Base-by-base conservation (phyloP, 2,329 filamentous ascomycete genomes). In the Pyrenophora teres region DNA sequence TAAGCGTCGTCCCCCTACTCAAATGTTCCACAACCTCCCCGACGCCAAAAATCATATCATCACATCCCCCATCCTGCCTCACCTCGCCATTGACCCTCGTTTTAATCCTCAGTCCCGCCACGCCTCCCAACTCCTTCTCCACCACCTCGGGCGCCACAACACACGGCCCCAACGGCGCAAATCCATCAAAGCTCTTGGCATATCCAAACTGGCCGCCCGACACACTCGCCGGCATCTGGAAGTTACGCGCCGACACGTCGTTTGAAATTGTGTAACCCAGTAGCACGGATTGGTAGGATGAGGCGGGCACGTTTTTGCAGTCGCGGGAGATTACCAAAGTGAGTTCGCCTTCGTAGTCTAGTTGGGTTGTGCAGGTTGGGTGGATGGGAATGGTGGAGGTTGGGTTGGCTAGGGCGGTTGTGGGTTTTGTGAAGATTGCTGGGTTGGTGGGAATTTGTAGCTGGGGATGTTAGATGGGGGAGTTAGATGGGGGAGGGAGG, bases 251-350 rank as follows among this genome's bases (percentile, higher is more conserved):
- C 2, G 83, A 86, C 6, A 88, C 80, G 63, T 88, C 85, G 71
- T 87, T 88, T 62, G 80, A 79, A 18, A 80, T 79, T 0, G 83
- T 85, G 66, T 88, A 88, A 23, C 85, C 85, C 2, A 87, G 79
- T 4, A 88, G 77, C 60, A 87, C 85, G 56, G 81, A 77, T 43
- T 83, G 65, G 4, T 83, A 83, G 23, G 86, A 78, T 0, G 74
- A 76, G 58, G 84, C 82, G 39, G 77, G 73, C 8, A 71, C 58
- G 56, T 74, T 73, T 40, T 73, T 73, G 46, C 61, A 67, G 57
- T 71, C 68, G 10, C 57, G 56, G 32, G 62, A 59, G 41, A 74
- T 67, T 33, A 74, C 48, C 38, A 73, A 53, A 46, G 69, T 72
- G 36, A 74, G 69, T 54, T 74, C 71, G 55, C 70, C 70, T 62